Evolutionary conservation across 306 rosid genomes (phyloP).

Genomic region (Sicyos edulis): DNA sequence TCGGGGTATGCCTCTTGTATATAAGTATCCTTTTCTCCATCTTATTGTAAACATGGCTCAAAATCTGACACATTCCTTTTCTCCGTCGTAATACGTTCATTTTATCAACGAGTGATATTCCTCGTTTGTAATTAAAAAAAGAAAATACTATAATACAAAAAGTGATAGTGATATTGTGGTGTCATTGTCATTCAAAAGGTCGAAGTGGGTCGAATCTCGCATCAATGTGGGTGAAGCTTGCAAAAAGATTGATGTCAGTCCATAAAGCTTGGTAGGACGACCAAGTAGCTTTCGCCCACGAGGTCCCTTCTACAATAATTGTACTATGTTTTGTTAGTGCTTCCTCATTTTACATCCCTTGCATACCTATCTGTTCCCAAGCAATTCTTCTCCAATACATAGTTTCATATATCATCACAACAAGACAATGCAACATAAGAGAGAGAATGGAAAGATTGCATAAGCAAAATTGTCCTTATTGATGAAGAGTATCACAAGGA

Average conservation of each 20-base stretch:
- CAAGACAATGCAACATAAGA: neutral
- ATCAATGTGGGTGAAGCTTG: neutral
- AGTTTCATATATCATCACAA: neutral
- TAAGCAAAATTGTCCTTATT: neutral
- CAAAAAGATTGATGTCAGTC: neutral
- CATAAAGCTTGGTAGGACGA: neutral
- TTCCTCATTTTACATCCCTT: neutral
- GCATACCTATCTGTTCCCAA: conserved; percentile 12
- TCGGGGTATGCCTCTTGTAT: too few species aligned
- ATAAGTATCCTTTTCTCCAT: too few species aligned
- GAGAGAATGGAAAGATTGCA: neutral
- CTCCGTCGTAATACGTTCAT: too few species aligned
- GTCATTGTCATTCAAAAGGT: neutral
- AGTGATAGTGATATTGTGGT: neutral
- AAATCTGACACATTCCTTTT: too few species aligned
- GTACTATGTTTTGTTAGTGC: conserved; percentile 8
- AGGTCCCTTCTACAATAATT: neutral
- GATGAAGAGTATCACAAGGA: neutral
- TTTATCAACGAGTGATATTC: too few species aligned
- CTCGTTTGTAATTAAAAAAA: too few species aligned
- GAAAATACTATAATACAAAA: neutral
- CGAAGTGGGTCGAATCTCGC: neutral
- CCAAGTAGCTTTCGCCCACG: conserved; percentile 13
- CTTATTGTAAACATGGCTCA: too few species aligned
- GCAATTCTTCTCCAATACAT: neutral